A percentile compares a stretch with the other conserved stretches of the same genome.
Evolutionary conservation across 192 early-diverging fungal genomes (phyloP).

Genomic region (Backusella psychrophila): DNA sequence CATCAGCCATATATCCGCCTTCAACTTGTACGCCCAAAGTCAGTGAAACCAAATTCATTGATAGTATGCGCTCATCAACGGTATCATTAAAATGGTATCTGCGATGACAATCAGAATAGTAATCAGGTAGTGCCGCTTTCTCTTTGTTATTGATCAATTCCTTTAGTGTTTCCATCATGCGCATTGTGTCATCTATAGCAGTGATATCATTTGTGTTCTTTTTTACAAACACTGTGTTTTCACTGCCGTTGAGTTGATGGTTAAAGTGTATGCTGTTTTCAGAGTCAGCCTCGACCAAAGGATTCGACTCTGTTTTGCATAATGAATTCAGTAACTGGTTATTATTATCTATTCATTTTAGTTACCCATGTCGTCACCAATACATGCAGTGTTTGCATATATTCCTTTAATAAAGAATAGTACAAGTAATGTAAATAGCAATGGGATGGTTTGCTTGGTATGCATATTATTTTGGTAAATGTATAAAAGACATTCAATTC

Average conservation of each 20-base stretch:
- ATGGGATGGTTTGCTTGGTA: neutral
- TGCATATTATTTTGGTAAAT: neutral
- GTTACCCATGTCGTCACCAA: no score
- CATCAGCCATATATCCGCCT: neutral
- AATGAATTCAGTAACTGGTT: no score
- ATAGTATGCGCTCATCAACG: neutral
- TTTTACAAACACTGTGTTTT: neutral
- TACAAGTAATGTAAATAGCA: neutral
- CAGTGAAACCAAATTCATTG: neutral
- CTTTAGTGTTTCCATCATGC: neutral
- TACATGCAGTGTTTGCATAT: no score
- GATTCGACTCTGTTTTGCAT: no score
- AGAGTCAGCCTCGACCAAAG: neutral
- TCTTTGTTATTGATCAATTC: neutral
- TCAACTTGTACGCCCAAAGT: neutral
- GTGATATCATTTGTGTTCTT: neutral
- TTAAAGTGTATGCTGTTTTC: neutral
- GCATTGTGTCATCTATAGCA: neutral
- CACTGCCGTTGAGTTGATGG: neutral
- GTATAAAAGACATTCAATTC: no score
- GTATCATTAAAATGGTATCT: neutral
- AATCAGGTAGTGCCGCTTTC: neutral
- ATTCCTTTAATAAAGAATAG: neutral
- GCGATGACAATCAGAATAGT: neutral
- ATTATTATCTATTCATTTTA: no score